phyloP scores from a whole-genome alignment of 768 basidiomycete genomes.

The Boletus vermiculosoides region DNA sequence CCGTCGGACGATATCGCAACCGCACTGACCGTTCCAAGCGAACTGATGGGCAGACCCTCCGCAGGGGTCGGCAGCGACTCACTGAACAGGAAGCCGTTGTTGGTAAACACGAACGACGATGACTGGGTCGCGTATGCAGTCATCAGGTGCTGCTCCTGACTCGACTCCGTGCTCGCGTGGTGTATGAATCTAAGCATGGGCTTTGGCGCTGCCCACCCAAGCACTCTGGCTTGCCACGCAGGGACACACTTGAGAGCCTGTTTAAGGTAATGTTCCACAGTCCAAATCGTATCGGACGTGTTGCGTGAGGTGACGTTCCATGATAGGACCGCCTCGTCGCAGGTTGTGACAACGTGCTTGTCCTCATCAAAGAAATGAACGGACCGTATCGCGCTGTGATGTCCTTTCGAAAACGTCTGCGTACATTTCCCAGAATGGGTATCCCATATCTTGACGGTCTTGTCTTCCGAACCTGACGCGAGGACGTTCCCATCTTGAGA shows the following conservation, averaged over 20 bases:
- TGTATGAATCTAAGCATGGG: background rate
- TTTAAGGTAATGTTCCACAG: background rate
- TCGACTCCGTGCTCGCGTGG: background rate
- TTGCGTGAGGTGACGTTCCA: conserved; percentile 9
- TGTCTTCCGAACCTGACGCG: conserved; percentile 27
- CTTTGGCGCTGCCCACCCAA: conserved; percentile 8
- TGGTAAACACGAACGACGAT: conserved; percentile 6
- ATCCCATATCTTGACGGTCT: conserved; percentile 27
- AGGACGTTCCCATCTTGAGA: conserved; percentile 17
- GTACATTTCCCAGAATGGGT: conserved; percentile 14
- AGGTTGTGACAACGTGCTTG: conserved; percentile 7
- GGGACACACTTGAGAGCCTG: background rate
- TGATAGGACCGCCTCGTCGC: conserved; percentile 5
- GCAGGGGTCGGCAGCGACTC: background rate
- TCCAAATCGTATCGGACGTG: background rate
- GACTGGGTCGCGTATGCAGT: conserved; percentile 3
- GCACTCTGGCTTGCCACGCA: conserved; percentile 1
- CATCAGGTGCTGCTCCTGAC: background rate
- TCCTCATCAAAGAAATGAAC: conserved; percentile 15
- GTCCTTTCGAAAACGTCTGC: conserved; percentile 14
- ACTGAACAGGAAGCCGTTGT: background rate
- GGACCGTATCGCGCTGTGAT: conserved; percentile 11
- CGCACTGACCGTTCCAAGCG: background rate
- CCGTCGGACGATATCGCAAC: conserved; percentile 26
- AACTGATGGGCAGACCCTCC: background rate